phyloP scores from a whole-genome alignment of 192 early-diverging fungal genomes.

The Thamnidium elegans region DNA sequence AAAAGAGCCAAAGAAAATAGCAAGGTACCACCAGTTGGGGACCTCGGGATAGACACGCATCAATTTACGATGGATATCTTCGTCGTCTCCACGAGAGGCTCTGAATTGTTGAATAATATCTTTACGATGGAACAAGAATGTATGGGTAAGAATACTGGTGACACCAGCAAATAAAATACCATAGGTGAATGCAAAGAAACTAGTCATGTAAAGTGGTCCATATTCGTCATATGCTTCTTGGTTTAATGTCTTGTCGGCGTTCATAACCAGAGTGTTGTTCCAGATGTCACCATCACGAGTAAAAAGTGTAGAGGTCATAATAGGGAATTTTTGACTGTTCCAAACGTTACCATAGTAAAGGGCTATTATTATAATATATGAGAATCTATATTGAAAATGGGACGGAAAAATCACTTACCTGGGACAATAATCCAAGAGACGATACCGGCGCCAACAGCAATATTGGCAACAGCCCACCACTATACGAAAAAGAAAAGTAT shows the following conservation, averaged over 20 bases:
- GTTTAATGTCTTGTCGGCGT: constrained; percentile 36
- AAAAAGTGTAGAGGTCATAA: constrained; percentile 40
- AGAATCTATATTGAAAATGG: too few relatives aligned
- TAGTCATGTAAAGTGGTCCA: constrained; percentile 45
- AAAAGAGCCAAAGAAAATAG: constrained; percentile 42
- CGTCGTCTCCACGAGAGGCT: constrained; percentile 35
- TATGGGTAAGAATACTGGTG: constrained; percentile 55
- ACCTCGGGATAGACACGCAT: constrained; percentile 73
- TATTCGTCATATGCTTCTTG: constrained; percentile 42
- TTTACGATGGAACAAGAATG: constrained; percentile 56
- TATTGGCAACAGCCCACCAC: constrained; percentile 49
- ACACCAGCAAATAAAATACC: constrained; percentile 55
- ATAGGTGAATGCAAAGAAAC: constrained; percentile 50
- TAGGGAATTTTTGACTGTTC: constrained; percentile 44
- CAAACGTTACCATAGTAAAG: constrained; percentile 51
- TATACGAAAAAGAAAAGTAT: neutral
- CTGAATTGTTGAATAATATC: constrained; percentile 47
- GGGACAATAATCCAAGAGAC: constrained; percentile 53
- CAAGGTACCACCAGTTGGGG: constrained; percentile 59
- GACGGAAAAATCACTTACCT: too few relatives aligned
- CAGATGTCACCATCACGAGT: constrained; percentile 31
- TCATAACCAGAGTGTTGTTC: constrained; percentile 35
- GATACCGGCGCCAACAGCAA: constrained; percentile 46
- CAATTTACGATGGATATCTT: constrained; percentile 65
- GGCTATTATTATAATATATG: neutral